A percentile compares a stretch with the other conserved stretches of the same genome.
These are phyloP conservation scores for Onygenales sp. DNA, from an alignment of 2,329 filamentous ascomycete genomes.

Conservation along the genomic window DNA sequence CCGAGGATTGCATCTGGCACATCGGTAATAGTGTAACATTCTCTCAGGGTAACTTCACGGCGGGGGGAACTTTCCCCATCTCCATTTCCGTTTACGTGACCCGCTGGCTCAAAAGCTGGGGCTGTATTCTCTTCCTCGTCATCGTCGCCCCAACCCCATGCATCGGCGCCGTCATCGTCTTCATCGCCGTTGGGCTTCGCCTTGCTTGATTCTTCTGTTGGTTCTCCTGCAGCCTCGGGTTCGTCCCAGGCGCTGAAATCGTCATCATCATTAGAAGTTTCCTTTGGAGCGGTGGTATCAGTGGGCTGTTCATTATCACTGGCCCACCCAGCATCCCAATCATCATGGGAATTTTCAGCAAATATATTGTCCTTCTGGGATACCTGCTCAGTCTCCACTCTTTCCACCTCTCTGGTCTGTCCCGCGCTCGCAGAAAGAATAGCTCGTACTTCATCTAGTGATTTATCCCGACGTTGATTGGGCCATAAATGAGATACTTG, in stretches of 20 bases:
- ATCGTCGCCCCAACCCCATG: slow-evolving; percentile 81
- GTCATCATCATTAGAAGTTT: slow-evolving; percentile 21
- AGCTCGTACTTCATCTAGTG: slow-evolving; percentile 63
- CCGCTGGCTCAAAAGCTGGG: not conserved
- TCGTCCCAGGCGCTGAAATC: slow-evolving; percentile 44
- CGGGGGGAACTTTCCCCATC: slow-evolving; percentile 13
- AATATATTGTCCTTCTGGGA: slow-evolving; percentile 60
- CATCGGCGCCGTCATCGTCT: slow-evolving; percentile 45
- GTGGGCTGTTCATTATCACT: slow-evolving; percentile 41
- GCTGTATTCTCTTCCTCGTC: slow-evolving; percentile 25
- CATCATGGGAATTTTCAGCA: slow-evolving; percentile 45
- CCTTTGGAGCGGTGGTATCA: slow-evolving; percentile 9
- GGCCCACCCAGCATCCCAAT: slow-evolving; percentile 73
- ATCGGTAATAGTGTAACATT: slow-evolving; percentile 80
- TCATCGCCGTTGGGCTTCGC: not conserved
- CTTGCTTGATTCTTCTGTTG: not conserved
- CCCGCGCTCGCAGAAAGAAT: slow-evolving; percentile 60
- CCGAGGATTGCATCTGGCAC: slow-evolving; percentile 66
- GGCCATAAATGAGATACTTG: slow-evolving; percentile 79
- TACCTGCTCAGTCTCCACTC: slow-evolving; percentile 73
- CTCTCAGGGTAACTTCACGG: slow-evolving; percentile 66
- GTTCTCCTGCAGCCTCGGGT: slow-evolving; percentile 13
- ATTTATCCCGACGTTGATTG: slow-evolving; percentile 67
- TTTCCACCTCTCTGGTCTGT: slow-evolving; percentile 61
- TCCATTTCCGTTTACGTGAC: slow-evolving; percentile 14